A percentile compares a stretch with the other conserved stretches of the same genome.
phyloP scores from a whole-genome alignment of 1,139 yeast species.

The Candida sp. region DNA sequence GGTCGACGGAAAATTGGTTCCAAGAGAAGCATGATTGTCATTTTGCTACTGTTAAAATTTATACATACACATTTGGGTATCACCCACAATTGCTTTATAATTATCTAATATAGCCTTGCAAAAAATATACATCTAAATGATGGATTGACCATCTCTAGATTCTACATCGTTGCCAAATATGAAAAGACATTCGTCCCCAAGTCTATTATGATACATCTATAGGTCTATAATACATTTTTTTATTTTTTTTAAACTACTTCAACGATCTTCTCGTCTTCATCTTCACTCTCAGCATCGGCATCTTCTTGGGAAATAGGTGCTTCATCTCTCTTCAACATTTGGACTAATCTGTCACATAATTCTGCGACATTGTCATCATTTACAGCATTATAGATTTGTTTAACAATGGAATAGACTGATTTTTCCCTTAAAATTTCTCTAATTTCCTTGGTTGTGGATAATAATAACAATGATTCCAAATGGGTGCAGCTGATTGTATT shows the following conservation, averaged over 20 bases:
- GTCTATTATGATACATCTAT: constrained; percentile 1
- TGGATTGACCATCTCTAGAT: no score
- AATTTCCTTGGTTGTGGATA: constrained; percentile 69
- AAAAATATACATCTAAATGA: not conserved
- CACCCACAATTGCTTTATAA: not conserved
- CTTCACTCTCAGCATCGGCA: constrained; percentile 22
- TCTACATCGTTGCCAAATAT: no score
- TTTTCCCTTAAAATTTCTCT: constrained; percentile 77
- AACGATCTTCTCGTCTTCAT: constrained; percentile 40
- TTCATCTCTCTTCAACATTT: constrained; percentile 91
- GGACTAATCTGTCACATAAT: constrained; percentile 71
- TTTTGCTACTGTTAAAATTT: no score
- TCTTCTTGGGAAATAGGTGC: constrained; percentile 34
- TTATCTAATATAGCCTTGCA: not conserved
- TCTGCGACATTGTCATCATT: constrained; percentile 67
- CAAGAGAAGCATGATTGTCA: constrained; percentile 44
- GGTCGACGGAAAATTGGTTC: constrained; percentile 59
- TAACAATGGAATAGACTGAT: constrained; percentile 77
- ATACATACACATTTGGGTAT: no score
- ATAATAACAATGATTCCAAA: constrained; percentile 69
- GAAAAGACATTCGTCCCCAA: no score
- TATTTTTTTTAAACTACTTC: constrained; percentile 38
- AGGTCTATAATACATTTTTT: not conserved
- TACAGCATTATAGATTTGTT: constrained; percentile 75
- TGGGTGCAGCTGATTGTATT: constrained; percentile 64